Evolutionary conservation across 2,329 filamentous ascomycete genomes (phyloP), one percentile per base, ranked within the genome.

Genomic region (Penicillium freii): DNA sequence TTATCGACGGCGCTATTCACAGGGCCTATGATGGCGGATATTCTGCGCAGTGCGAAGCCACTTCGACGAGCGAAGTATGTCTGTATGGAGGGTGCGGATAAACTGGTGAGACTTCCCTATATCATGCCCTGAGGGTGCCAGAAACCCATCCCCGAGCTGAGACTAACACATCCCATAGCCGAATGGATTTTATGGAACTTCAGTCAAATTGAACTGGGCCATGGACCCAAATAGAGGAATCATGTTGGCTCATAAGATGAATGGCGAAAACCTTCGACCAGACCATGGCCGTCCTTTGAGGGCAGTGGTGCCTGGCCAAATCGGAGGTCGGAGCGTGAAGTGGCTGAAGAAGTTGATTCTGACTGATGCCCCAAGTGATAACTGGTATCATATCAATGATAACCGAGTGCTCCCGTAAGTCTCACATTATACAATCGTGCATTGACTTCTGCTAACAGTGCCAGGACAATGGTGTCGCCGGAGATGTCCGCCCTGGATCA

Each of bases 331-430:
- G 61, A 96, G 91, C 71, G 92, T 97, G 33, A 97, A 97, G 74
- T 97, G 92, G 92, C 72, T 97, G 57, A 93, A 88, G 77, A 87
- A 82, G 62, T 82, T 97, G 59, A 88, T 92, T 43, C 74, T 97
- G 50, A 93, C 91, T 0, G 83, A 87, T 10, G 79, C 82, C 25
- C 91, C 92, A 0, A 96, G 91, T 69, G 88, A 93, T 61, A 96
- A 95, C 69, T 96, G 91, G 91, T 96, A 96, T 68, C 92, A 97
- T 73, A 91, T 95, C 61, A 92, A 94, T 73, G 92, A 97, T 72
- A 97, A 97, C 71, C 81, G 91, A 57, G 91, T 97, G 1, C 77
- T 97, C 39, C 92, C 92, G 63, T 82, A 66, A 69, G 78, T 75
- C 10, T 13, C 5, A 13, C 4, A 3, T 27, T 36, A 5, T 40